These are phyloP conservation scores for Clonostachys chloroleuca DNA, from an alignment of 2,329 filamentous ascomycete genomes.

Conservation along the genomic window DNA sequence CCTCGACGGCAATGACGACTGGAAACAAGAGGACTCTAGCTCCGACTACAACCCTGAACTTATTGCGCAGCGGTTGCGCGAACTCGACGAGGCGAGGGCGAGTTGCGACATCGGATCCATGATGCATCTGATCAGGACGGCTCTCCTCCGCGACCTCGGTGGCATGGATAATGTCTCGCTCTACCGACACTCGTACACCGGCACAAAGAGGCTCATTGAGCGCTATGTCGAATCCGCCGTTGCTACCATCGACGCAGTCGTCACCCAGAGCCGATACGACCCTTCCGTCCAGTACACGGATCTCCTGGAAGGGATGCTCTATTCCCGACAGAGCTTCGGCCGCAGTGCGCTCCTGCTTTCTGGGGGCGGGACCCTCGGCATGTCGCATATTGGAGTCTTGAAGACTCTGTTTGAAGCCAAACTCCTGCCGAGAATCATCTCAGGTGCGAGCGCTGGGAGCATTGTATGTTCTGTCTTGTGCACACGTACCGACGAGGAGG, in stretches of 20 bases:
- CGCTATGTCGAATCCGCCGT: conserved; percentile 78
- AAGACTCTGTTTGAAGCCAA: conserved; percentile 73
- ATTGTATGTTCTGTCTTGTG: conserved; percentile 82
- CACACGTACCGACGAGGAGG: conserved; percentile 71
- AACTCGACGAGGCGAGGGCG: conserved; percentile 70
- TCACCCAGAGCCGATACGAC: conserved; percentile 52
- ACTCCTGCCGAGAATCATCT: conserved; percentile 80
- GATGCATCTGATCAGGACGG: conserved; percentile 76
- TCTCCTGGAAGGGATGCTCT: conserved; percentile 64
- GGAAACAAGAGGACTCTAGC: conserved; percentile 59
- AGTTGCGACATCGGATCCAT: conserved; percentile 71
- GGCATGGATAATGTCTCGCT: conserved; percentile 80
- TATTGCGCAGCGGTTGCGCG: conserved; percentile 63
- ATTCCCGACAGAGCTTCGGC: conserved; percentile 77
- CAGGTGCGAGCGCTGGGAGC: conserved; percentile 81
- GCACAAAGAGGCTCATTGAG: conserved; percentile 85
- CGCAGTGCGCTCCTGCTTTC: conserved; percentile 78
- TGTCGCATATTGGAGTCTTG: conserved; percentile 86
- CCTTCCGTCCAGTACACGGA: conserved; percentile 54
- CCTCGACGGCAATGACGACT: conserved; percentile 74
- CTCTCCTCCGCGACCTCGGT: conserved; percentile 75
- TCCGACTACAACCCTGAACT: conserved; percentile 62
- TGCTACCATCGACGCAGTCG: conserved; percentile 66
- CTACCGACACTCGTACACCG: conserved; percentile 80
- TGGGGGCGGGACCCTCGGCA: conserved; percentile 84